Conservation (phyloP, 345 rosid genomes). For the Ricinus communis region DNA sequence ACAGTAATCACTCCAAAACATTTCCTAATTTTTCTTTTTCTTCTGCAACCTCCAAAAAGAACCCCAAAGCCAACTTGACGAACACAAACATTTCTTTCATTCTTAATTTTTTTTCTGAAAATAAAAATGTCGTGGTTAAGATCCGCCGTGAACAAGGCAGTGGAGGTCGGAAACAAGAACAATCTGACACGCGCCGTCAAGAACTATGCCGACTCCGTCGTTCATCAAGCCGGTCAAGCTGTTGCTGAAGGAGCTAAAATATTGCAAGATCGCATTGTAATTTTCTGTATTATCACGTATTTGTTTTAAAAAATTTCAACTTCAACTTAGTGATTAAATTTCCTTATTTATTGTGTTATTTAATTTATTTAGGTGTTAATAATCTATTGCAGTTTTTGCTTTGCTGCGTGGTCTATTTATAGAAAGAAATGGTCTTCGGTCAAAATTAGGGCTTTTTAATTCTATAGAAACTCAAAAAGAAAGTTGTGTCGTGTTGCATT, state of each 20-base stretch:
- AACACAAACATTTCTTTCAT: too few species aligned
- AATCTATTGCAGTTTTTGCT: background rate
- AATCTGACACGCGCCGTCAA: slow-evolving; percentile 85
- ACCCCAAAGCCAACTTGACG: too few species aligned
- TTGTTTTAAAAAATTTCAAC: background rate
- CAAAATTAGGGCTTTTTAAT: too few species aligned
- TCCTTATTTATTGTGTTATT: background rate
- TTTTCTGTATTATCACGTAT: slow-evolving; percentile 11
- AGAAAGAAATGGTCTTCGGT: too few species aligned
- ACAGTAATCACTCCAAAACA: too few species aligned
- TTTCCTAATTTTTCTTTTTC: too few species aligned
- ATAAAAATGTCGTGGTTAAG: slow-evolving; percentile 68
- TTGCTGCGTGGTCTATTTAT: background rate
- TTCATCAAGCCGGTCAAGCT: slow-evolving; percentile 95
- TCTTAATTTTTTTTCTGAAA: background rate
- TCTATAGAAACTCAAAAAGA: background rate
- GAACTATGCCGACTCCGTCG: slow-evolving; percentile 92
- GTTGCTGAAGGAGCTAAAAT: slow-evolving; percentile 96
- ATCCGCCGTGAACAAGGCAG: slow-evolving; percentile 91
- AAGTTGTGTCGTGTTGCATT: background rate
- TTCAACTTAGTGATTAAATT: too few species aligned
- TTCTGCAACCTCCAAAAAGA: too few species aligned
- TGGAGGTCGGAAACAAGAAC: slow-evolving; percentile 92
- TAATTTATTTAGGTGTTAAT: background rate
- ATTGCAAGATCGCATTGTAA: slow-evolving; percentile 92